These are phyloP conservation scores for Saturnispora kantuleensis DNA, from an alignment of 805 yeast species.

Conservation along the genomic window DNA sequence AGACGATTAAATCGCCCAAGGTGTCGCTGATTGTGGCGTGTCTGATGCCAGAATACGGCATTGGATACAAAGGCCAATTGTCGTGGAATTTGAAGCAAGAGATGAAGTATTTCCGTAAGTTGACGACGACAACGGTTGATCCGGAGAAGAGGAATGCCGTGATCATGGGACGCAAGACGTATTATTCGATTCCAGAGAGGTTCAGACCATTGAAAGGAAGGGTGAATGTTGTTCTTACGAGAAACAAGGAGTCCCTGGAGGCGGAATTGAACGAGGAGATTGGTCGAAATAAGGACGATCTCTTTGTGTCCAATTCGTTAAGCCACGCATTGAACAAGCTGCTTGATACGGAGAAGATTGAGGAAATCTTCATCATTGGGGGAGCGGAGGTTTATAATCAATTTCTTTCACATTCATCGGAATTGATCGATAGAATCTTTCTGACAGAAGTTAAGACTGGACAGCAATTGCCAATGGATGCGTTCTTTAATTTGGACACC, in stretches of 20 bases:
- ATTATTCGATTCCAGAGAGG: slow-evolving; percentile 83
- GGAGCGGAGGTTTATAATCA: slow-evolving; percentile 81
- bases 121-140: slow-evolving; percentile 41
- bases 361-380: slow-evolving; percentile 75
- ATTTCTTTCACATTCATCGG: slow-evolving; percentile 20
- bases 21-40: slow-evolving; percentile 79
- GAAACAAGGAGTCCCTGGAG: slow-evolving; percentile 26
- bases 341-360: slow-evolving; percentile 28
- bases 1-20: slow-evolving; percentile 20
- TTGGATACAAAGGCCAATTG: slow-evolving; percentile 68
- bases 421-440: slow-evolving; percentile 43
- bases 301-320: slow-evolving; percentile 32
- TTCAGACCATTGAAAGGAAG: slow-evolving; percentile 79
- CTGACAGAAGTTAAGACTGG: slow-evolving; percentile 55
- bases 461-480: slow-evolving; percentile 49
- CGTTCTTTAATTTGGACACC: slow-evolving; percentile 42
- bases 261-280: slow-evolving; percentile 22
- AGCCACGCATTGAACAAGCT: slow-evolving; percentile 32
- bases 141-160: slow-evolving; percentile 55
- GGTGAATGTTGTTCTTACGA: slow-evolving; percentile 64
- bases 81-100: slow-evolving; percentile 87
- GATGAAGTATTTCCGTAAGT: slow-evolving; percentile 72
- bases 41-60: slow-evolving; percentile 67
- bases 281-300: slow-evolving; percentile 10
- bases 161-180: slow-evolving; percentile 91